These are phyloP conservation scores for Pyropia haitanensis DNA, from an alignment of 23 red algal species.

Conservation along the genomic window DNA sequence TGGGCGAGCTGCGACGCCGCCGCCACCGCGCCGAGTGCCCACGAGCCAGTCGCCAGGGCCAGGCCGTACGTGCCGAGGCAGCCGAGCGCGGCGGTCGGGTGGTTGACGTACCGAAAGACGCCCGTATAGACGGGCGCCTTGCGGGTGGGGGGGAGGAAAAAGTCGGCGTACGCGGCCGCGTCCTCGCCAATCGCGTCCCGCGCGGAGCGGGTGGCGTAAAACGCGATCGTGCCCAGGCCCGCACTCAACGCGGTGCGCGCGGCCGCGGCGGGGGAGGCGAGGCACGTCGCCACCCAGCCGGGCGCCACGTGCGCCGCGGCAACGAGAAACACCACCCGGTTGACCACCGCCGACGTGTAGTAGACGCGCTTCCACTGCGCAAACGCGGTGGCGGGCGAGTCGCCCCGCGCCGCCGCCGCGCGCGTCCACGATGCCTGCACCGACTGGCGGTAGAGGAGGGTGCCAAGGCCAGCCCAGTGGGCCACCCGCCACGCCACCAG, in stretches of 20 bases:
- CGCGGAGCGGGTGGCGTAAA: slow-evolving; percentile 37
- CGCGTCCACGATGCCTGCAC: slow-evolving; percentile 19
- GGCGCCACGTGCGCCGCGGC: slow-evolving; percentile 33
- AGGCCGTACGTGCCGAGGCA: slow-evolving; percentile 83
- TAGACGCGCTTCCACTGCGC: slow-evolving; percentile 68
- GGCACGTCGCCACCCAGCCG: not conserved
- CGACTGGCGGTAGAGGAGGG: slow-evolving; percentile 21
- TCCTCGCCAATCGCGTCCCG: slow-evolving; percentile 52
- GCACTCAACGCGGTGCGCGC: slow-evolving; percentile 34
- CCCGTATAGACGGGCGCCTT: slow-evolving; percentile 41
- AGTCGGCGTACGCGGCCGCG: slow-evolving; percentile 87
- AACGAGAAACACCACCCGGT: slow-evolving; percentile 66
- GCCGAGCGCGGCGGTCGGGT: slow-evolving; percentile 70
- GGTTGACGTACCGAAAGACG: slow-evolving; percentile 78
- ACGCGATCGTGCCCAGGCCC: slow-evolving; percentile 26
- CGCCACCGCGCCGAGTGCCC: slow-evolving; percentile 50
- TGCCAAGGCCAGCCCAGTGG: slow-evolving; percentile 57
- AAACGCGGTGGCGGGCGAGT: slow-evolving; percentile 54
- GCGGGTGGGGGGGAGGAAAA: slow-evolving; percentile 64
- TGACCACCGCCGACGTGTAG: slow-evolving; percentile 52
- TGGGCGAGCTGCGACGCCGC: slow-evolving; percentile 50
- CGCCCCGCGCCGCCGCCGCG: slow-evolving; percentile 28
- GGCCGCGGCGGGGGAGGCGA: slow-evolving; percentile 3
- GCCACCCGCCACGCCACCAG: slow-evolving; percentile 30
- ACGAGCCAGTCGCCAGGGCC: slow-evolving; percentile 48